Evolutionary conservation across 345 rosid genomes (phyloP).

Genomic region (Durio zibethinus): DNA sequence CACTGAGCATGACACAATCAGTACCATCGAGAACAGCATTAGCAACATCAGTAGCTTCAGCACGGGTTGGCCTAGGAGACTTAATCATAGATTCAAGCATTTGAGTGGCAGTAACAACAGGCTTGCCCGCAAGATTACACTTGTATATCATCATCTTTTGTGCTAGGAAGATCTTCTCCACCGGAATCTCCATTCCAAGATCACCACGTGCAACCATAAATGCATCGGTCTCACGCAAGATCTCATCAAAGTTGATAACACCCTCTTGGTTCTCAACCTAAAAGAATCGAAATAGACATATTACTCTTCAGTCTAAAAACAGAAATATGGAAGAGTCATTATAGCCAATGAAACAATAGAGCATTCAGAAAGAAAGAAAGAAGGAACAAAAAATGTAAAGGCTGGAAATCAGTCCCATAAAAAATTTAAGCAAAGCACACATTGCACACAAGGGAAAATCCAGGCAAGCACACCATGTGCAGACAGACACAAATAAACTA

Average conservation of each 20-base stretch:
- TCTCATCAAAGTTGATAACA: constrained; percentile 88
- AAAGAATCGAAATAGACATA: constrained; percentile 13
- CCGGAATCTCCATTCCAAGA: constrained; percentile 92
- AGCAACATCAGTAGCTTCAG: constrained; percentile 93
- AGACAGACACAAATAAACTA: not conserved
- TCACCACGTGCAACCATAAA: constrained; percentile 99
- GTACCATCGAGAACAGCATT: constrained; percentile 92
- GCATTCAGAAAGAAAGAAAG: not conserved
- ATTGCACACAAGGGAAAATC: not conserved
- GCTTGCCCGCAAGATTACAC: constrained; percentile 86
- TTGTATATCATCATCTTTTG: constrained; percentile 97
- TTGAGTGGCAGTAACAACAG: constrained; percentile 90
- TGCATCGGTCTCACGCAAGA: constrained; percentile 83
- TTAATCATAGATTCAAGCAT: constrained; percentile 95
- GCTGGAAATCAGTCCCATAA: not conserved
- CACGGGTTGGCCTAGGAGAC: constrained; percentile 90
- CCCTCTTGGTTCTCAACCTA: constrained; percentile 96
- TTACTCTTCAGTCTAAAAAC: not conserved
- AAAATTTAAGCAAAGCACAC: not conserved
- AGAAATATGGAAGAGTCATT: not conserved
- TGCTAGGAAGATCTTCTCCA: constrained; percentile 90
- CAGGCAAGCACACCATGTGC: not conserved
- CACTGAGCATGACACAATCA: constrained; percentile 89
- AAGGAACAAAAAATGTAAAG: not conserved
- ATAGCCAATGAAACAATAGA: not conserved